A percentile compares a stretch with the other conserved stretches of the same genome.
These are phyloP conservation scores for Dentipellis sp. DNA, from an alignment of 768 basidiomycete species.

Conservation along the genomic window DNA sequence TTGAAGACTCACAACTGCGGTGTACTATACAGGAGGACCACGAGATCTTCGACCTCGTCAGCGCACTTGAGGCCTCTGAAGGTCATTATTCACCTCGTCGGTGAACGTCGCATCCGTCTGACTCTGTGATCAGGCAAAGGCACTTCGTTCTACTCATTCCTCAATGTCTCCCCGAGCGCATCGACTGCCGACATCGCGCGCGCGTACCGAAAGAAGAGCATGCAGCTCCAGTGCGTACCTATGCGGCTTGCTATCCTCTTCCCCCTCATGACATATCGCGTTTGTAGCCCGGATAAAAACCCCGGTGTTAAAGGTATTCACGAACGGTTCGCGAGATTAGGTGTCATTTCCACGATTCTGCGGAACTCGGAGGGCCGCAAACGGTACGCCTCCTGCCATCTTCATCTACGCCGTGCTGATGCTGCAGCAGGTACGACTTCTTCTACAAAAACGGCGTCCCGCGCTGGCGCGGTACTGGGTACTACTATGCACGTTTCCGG, in stretches of 20 bases:
- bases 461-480: conserved; percentile 91
- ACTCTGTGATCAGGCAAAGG: conserved; percentile 49
- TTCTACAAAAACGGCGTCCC: conserved; percentile 99
- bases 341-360: conserved; percentile 77
- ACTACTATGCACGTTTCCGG: conserved; percentile 93
- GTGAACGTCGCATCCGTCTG: background rate
- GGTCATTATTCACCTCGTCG: conserved; percentile 28
- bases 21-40: conserved; percentile 63
- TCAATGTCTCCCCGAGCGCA: conserved; percentile 72
- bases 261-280: background rate
- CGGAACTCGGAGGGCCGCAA: conserved; percentile 66
- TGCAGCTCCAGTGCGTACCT: conserved; percentile 73
- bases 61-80: conserved; percentile 70
- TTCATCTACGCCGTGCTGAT: conserved; percentile 1
- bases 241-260: background rate
- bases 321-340: conserved; percentile 87
- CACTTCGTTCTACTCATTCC: conserved; percentile 93
- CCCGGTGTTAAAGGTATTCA: conserved; percentile 72
- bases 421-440: conserved; percentile 61
- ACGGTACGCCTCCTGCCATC: conserved; percentile 37
- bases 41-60: conserved; percentile 93
- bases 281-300: conserved; percentile 87
- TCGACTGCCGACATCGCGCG: conserved; percentile 70
- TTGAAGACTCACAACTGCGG: background rate
- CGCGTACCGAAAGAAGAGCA: conserved; percentile 88